phyloP scores from a whole-genome alignment of 495 filamentous ascomycete species.

The Trichoderma virens region DNA sequence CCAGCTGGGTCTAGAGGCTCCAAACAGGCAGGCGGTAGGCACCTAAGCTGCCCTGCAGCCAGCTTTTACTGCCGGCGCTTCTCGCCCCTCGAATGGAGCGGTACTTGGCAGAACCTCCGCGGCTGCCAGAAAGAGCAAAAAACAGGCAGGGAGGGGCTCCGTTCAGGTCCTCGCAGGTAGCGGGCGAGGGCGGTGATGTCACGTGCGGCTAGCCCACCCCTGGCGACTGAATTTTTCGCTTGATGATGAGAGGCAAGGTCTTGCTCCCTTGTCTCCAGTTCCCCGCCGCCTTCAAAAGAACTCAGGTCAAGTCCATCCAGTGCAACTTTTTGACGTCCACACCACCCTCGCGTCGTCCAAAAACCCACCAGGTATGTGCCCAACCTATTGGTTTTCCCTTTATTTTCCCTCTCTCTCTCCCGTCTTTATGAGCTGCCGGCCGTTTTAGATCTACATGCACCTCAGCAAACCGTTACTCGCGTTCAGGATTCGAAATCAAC shows the following conservation, averaged over 20 bases:
- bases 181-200: background rate
- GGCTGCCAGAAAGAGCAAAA: background rate
- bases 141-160: background rate
- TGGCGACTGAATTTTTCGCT: slow-evolving; percentile 13
- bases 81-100: background rate
- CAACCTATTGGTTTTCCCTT: background rate
- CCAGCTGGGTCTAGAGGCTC: background rate
- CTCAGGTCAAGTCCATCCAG: background rate
- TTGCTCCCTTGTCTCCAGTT: slow-evolving; percentile 7
- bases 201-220: slow-evolving; percentile 6
- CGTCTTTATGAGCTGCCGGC: background rate
- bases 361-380: background rate
- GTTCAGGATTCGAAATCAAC: background rate
- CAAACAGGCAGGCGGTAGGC: background rate
- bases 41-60: background rate
- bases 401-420: background rate
- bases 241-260: background rate
- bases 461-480: background rate
- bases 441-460: background rate
- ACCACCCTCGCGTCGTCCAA: slow-evolving; percentile 3
- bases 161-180: background rate
- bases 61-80: background rate
- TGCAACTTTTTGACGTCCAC: slow-evolving; percentile 7
- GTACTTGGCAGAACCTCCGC: background rate
- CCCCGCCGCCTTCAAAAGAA: slow-evolving; percentile 11